These are phyloP conservation scores for Trichoderma semiorbis DNA, from an alignment of 2,329 filamentous ascomycete genomes.

Conservation along the genomic window DNA sequence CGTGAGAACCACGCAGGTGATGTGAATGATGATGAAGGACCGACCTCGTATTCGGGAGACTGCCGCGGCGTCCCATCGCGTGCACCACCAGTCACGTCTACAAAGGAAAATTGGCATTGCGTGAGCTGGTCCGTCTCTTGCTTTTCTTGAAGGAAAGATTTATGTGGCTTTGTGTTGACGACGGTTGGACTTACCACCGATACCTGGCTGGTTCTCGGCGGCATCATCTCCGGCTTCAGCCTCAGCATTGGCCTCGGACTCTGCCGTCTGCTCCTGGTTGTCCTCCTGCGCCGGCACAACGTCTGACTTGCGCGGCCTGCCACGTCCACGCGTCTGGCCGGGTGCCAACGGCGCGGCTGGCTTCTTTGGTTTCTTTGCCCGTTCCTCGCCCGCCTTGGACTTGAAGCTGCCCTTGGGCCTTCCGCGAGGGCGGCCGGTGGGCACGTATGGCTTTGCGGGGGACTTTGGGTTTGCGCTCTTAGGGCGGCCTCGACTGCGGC, in stretches of 20 bases:
- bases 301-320: slow-evolving; percentile 31
- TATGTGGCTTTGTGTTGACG: not conserved
- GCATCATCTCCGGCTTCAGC: slow-evolving; percentile 15
- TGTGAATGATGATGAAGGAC: slow-evolving; percentile 22
- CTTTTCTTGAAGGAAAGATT: not conserved
- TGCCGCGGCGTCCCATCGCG: slow-evolving; percentile 4
- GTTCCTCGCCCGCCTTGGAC: slow-evolving; percentile 23
- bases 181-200: slow-evolving; percentile 16
- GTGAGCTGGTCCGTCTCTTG: slow-evolving; percentile 12
- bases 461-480: slow-evolving; percentile 33
- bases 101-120: slow-evolving; percentile 1
- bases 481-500: slow-evolving; percentile 44
- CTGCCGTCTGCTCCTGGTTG: slow-evolving; percentile 20
- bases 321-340: slow-evolving; percentile 25
- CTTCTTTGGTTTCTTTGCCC: slow-evolving; percentile 5
- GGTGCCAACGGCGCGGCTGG: slow-evolving; percentile 21
- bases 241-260: slow-evolving; percentile 22
- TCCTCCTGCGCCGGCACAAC: slow-evolving; percentile 23
- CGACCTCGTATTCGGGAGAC: slow-evolving; percentile 27
- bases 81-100: slow-evolving; percentile 11
- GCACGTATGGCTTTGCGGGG: slow-evolving; percentile 34
- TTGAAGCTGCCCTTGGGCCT: slow-evolving; percentile 43
- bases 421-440: slow-evolving; percentile 46
- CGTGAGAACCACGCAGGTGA: slow-evolving; percentile 22
- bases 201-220: slow-evolving; percentile 4